These are phyloP conservation scores for Penicillium crystallinum DNA, from an alignment of 495 filamentous ascomycete genomes.

Conservation along the genomic window DNA sequence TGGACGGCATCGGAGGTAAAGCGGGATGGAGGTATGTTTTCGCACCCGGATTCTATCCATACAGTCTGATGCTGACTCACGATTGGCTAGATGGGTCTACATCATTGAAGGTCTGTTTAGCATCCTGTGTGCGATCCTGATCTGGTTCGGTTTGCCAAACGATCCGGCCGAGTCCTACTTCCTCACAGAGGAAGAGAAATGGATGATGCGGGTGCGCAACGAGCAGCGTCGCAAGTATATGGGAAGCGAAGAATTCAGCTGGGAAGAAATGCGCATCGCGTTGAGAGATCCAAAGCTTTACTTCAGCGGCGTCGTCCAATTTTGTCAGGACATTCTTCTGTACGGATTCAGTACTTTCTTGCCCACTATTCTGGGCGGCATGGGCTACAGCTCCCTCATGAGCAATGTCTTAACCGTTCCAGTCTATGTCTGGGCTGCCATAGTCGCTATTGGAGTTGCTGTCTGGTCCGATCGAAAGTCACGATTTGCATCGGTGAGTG, in stretches of 20 bases:
- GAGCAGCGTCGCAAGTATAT: conserved; percentile 38
- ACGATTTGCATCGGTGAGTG: conserved; percentile 31
- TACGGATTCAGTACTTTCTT: conserved; percentile 58
- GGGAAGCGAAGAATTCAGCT: conserved; percentile 48
- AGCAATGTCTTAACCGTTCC: conserved; percentile 44
- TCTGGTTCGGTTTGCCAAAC: conserved; percentile 54
- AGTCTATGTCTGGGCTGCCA: conserved; percentile 38
- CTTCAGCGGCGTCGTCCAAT: conserved; percentile 45
- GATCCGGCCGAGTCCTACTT: conserved; percentile 50
- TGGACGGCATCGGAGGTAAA: conserved; percentile 39
- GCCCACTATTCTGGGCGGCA: conserved; percentile 49
- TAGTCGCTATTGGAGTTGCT: conserved; percentile 40
- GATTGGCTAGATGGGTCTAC: conserved; percentile 37
- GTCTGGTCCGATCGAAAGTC: conserved; percentile 37
- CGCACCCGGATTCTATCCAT: too few relatives aligned
- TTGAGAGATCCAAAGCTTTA: conserved; percentile 37
- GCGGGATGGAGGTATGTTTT: conserved; percentile 36
- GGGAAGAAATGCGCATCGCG: conserved; percentile 45
- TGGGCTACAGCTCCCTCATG: conserved; percentile 47
- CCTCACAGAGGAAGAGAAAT: conserved; percentile 45
- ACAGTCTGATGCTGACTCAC: conserved; percentile 8
- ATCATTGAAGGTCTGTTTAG: conserved; percentile 54
- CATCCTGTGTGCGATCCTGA: conserved; percentile 42
- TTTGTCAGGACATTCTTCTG: conserved; percentile 51
- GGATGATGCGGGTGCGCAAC: conserved; percentile 46